These are phyloP conservation scores for Fusarium clavum DNA, from an alignment of 2,329 filamentous ascomycete species.

Conservation along the genomic window DNA sequence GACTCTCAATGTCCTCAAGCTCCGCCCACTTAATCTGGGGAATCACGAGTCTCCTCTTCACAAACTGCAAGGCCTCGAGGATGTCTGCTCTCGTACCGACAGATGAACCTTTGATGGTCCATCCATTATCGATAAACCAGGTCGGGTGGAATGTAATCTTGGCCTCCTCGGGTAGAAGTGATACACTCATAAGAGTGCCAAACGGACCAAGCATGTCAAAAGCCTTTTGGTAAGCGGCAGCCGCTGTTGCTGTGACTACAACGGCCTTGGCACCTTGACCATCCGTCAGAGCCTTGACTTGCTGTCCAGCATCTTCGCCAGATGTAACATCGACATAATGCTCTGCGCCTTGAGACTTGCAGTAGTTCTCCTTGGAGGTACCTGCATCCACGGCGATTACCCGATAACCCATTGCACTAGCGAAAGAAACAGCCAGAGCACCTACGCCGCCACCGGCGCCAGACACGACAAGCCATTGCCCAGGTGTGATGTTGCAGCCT, in stretches of 20 bases:
- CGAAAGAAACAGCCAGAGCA: conserved; percentile 54
- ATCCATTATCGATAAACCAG: conserved; percentile 51
- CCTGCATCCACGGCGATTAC: conserved; percentile 55
- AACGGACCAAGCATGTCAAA: conserved; percentile 48
- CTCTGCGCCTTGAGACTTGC: conserved; percentile 51
- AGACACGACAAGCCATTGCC: conserved; percentile 53
- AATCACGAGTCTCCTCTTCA: conserved; percentile 38
- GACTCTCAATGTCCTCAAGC: conserved; percentile 26
- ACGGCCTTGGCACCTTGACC: conserved; percentile 43
- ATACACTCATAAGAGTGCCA: conserved; percentile 56
- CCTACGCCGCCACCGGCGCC: conserved; percentile 57
- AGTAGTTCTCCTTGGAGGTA: conserved; percentile 47
- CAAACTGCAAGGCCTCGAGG: conserved; percentile 56
- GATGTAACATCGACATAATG: conserved; percentile 52
- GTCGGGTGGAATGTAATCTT: conserved; percentile 50
- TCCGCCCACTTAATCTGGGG: conserved; percentile 28
- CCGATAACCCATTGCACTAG: conserved; percentile 56
- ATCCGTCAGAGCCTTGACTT: conserved; percentile 28
- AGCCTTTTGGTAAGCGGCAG: conserved; percentile 51
- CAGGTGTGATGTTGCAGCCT: conserved; percentile 47
- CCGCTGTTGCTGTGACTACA: conserved; percentile 49
- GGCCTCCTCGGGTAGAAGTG: conserved; percentile 48
- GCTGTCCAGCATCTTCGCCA: conserved; percentile 10
- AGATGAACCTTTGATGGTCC: conserved; percentile 50
- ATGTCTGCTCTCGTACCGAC: conserved; percentile 55